Evolutionary conservation across 164 flowering plant genomes (phyloP).

Genomic region (Pachysandra terminalis): DNA sequence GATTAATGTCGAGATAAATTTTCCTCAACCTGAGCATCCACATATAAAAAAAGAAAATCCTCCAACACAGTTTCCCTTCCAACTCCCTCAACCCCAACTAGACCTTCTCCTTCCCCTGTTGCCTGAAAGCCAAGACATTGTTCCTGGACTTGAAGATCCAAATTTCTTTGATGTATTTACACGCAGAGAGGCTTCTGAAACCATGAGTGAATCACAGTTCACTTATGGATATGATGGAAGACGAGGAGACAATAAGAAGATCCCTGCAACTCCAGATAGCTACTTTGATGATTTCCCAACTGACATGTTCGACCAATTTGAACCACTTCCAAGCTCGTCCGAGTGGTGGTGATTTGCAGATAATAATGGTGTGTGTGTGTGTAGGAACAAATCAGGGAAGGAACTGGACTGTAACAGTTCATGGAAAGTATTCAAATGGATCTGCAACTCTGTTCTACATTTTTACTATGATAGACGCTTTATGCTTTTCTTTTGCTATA

Average conservation of each 20-base stretch:
- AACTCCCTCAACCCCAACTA: conserved; percentile 21
- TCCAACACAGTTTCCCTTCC: conserved; percentile 17
- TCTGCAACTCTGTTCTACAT: too few relatives aligned
- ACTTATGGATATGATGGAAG: conserved; percentile 17
- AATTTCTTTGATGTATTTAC: conserved; percentile 34
- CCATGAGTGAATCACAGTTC: conserved; percentile 13
- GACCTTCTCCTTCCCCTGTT: conserved; percentile 29
- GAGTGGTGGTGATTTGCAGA: conserved; percentile 17
- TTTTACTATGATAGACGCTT: too few relatives aligned
- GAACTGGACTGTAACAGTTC: too few relatives aligned
- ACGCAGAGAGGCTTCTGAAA: conserved; percentile 9
- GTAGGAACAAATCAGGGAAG: not conserved
- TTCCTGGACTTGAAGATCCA: conserved; percentile 35
- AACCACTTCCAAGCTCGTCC: conserved; percentile 23
- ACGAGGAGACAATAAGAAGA: conserved; percentile 7
- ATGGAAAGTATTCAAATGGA: too few relatives aligned
- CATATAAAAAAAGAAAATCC: conserved; percentile 14
- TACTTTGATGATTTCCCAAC: conserved; percentile 58
- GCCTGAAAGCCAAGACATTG: conserved; percentile 32
- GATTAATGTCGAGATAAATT: conserved; percentile 9
- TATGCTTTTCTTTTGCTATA: too few relatives aligned
- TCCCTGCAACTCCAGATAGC: conserved; percentile 27
- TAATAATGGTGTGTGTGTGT: not conserved
- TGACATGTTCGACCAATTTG: conserved; percentile 26
- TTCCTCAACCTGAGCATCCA: conserved; percentile 10